Evolutionary conservation across 257 asterid species (phyloP), one percentile per base, ranked within the genome.

Genomic region (Scutellaria baicalensis): DNA sequence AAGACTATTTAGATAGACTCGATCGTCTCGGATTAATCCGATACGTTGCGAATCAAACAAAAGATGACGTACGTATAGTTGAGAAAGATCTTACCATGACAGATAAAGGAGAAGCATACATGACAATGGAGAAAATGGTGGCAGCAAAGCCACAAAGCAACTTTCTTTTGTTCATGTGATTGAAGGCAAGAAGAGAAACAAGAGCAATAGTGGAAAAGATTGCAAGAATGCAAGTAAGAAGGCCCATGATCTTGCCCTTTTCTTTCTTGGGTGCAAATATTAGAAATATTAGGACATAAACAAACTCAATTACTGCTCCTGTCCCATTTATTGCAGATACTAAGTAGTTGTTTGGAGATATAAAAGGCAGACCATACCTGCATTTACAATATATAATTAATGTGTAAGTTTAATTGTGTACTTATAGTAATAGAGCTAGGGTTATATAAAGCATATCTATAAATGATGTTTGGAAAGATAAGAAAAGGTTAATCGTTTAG

Each of bases 21-120:
- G 50, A 44, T 0, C 17, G 6, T 12, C 18, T 45, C 14, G 5
- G 14, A 13, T 45, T 13, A 4, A 45, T 13, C 5, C 6, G 17
- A 12, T 3, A 11, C 0, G 13, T 45, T 45, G 1, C 17, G 18
- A 47, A 47, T 45, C 17, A 12, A 45, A 45, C 14, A 23, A 0
- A 23, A 23, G 31, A 23, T 23, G 1, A 23, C 3, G 31, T 23
- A 23, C 3, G 31, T 23, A 23, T 23, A 23, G 31, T 23, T 3
- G 33, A 52, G 6, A 18, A n/a, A 5, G 14, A 57, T 45, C 88
- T 72, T 83, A 92, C 97, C 89, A 90, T 85, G 49, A 86, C 64
- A 0, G 97, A 83, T 3, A 92, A 49, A 11, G 98, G 98, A 1
- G 98, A 85, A 44, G 89, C 98, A 67, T 92, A 92, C 97, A 92